phyloP scores from a whole-genome alignment of 139 green algal species.

The Chlamydomonas sp. region DNA sequence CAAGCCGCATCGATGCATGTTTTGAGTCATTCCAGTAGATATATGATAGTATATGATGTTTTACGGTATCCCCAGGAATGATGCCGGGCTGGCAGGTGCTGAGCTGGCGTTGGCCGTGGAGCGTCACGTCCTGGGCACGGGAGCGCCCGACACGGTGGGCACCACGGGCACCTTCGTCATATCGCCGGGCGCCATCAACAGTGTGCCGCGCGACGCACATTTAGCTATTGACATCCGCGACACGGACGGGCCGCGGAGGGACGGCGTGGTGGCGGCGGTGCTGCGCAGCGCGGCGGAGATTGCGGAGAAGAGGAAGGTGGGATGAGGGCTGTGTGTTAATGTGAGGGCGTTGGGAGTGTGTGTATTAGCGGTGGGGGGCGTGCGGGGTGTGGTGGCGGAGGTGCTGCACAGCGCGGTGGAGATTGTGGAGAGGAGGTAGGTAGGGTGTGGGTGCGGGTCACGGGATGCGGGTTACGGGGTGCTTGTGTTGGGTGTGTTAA shows the following conservation, averaged over 20 bases:
- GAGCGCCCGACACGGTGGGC: conserved; percentile 83
- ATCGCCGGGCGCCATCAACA: conserved; percentile 91
- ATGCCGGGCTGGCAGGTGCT: conserved; percentile 89
- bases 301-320: conserved; percentile 63
- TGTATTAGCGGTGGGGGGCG: too few species aligned
- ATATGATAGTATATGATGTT: too few species aligned
- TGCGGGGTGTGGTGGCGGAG: too few species aligned
- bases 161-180: conserved; percentile 85
- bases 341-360: too few species aligned
- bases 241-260: conserved; percentile 78
- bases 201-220: conserved; percentile 78
- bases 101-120: conserved; percentile 91
- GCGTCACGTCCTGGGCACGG: conserved; percentile 65
- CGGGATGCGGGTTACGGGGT: too few species aligned
- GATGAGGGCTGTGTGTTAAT: background rate
- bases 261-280: conserved; percentile 76
- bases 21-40: too few species aligned
- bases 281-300: conserved; percentile 63
- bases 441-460: too few species aligned
- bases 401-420: too few species aligned
- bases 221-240: conserved; percentile 90
- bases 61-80: conserved; percentile 68
- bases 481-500: too few species aligned
- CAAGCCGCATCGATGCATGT: too few species aligned
- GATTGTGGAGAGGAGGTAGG: too few species aligned